A percentile compares a stretch with the other conserved stretches of the same genome.
Evolutionary conservation across 1,284 basidiomycete species (phyloP).

Genomic region (Cryptococcus depauperatus): DNA sequence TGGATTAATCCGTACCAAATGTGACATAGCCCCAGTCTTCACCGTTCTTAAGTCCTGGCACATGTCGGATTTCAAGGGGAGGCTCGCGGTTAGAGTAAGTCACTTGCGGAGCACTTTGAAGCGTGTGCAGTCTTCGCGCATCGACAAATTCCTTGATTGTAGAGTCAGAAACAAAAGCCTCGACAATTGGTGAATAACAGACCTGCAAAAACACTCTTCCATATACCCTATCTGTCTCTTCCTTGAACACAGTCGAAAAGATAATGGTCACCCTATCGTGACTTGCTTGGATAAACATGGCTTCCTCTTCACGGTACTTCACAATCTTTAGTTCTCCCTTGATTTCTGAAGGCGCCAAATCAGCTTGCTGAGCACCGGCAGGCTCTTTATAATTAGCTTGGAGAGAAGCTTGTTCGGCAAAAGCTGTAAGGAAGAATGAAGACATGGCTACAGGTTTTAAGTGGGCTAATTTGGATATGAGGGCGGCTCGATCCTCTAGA

Average conservation of each 20-base stretch:
- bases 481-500: slow-evolving; percentile 65
- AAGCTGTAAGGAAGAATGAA: slow-evolving; percentile 88
- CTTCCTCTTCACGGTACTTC: slow-evolving; percentile 93
- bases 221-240: slow-evolving; percentile 95
- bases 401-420: slow-evolving; percentile 75
- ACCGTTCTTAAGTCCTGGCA: slow-evolving; percentile 68
- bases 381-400: slow-evolving; percentile 52
- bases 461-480: slow-evolving; percentile 74
- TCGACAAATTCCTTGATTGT: slow-evolving; percentile 86
- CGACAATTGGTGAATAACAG: too few relatives aligned
- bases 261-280: slow-evolving; percentile 95
- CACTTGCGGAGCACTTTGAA: slow-evolving; percentile 97
- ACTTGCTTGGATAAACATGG: slow-evolving; percentile 88
- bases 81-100: slow-evolving; percentile 94
- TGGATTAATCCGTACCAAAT: slow-evolving; percentile 53
- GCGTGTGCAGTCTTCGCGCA: slow-evolving; percentile 80
- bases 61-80: slow-evolving; percentile 85
- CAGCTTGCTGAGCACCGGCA: slow-evolving; percentile 46
- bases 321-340: slow-evolving; percentile 83
- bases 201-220: slow-evolving; percentile 97
- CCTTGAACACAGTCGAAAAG: slow-evolving; percentile 93
- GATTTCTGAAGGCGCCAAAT: slow-evolving; percentile 41
- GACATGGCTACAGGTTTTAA: slow-evolving; percentile 92
- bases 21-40: slow-evolving; percentile 98
- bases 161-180: not conserved